Evolutionary conservation across 805 yeast species (phyloP).

Genomic region (Barnettozyma populi): DNA sequence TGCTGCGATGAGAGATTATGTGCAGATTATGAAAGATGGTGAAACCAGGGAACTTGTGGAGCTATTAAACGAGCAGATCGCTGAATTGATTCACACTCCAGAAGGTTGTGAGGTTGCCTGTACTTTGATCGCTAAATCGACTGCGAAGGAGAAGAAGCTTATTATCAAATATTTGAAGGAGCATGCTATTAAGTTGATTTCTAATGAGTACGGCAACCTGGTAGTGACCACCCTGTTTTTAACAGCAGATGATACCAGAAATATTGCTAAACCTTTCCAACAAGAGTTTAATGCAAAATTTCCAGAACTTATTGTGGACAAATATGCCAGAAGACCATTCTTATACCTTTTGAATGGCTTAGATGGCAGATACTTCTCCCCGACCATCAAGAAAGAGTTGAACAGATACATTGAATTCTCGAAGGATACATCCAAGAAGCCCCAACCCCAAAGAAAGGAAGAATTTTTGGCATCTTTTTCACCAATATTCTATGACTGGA

Average conservation of each 20-base stretch:
- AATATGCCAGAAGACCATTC: constrained; percentile 85
- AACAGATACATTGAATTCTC: constrained; percentile 55
- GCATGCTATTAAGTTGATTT: constrained; percentile 70
- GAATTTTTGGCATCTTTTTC: constrained; percentile 64
- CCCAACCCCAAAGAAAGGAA: constrained; percentile 63
- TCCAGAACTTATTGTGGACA: constrained; percentile 55
- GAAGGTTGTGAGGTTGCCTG: constrained; percentile 94
- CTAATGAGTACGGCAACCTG: constrained; percentile 80
- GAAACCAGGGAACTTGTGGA: constrained; percentile 81
- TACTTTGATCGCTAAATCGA: constrained; percentile 70
- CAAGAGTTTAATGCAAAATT: constrained; percentile 50
- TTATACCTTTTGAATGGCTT: constrained; percentile 73
- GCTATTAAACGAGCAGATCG: constrained; percentile 77
- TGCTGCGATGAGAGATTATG: constrained; percentile 91
- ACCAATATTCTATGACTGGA: constrained; percentile 55
- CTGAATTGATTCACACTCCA: constrained; percentile 91
- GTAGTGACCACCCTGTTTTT: constrained; percentile 75
- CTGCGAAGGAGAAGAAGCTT: constrained; percentile 85
- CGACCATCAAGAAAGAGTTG: constrained; percentile 57
- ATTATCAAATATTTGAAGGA: constrained; percentile 68
- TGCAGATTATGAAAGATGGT: constrained; percentile 59
- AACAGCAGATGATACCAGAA: constrained; percentile 91
- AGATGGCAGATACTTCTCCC: constrained; percentile 78
- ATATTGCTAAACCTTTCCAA: constrained; percentile 67
- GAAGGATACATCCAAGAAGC: constrained; percentile 76